Conservation (phyloP, 176 grass and related monocot species). For the Phyllostachys edulis region DNA sequence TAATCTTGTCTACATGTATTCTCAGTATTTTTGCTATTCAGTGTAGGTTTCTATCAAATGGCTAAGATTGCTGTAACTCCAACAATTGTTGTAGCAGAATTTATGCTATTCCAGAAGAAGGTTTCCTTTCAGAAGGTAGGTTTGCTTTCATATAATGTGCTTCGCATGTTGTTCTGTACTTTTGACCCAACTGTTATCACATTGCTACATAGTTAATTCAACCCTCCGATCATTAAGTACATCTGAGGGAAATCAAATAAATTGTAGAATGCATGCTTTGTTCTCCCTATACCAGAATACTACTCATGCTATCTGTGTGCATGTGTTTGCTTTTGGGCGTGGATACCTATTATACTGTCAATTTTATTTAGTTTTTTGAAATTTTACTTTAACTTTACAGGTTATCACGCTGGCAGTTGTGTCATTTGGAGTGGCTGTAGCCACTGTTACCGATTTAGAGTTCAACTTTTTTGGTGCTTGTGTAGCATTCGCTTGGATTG, state of each 20-base stretch:
- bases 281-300: conserved; percentile 22
- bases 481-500: conserved; percentile 85
- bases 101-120: conserved; percentile 79
- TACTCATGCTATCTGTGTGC: background rate
- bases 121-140: conserved; percentile 75
- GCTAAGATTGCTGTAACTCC: conserved; percentile 97
- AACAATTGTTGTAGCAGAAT: conserved; percentile 87
- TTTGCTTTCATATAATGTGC: background rate
- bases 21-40: conserved; percentile 61
- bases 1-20: background rate
- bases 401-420: conserved; percentile 66
- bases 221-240: background rate
- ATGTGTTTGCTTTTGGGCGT: conserved; percentile 15
- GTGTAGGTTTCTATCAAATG: conserved; percentile 99
- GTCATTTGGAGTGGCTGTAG: conserved; percentile 78
- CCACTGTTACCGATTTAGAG: conserved; percentile 88
- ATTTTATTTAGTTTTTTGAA: conserved; percentile 6
- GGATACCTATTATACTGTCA: background rate
- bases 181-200: background rate
- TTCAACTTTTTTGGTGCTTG: conserved; percentile 95
- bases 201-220: background rate
- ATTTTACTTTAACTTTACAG: conserved; percentile 36
- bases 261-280: background rate
- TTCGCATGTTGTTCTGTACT: background rate
- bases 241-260: background rate